Percentiles rank a stretch among this genome's conserved stretches.
Conservation (phyloP, 192 early-diverging fungal genomes). For the Dissophora ornata region DNA sequence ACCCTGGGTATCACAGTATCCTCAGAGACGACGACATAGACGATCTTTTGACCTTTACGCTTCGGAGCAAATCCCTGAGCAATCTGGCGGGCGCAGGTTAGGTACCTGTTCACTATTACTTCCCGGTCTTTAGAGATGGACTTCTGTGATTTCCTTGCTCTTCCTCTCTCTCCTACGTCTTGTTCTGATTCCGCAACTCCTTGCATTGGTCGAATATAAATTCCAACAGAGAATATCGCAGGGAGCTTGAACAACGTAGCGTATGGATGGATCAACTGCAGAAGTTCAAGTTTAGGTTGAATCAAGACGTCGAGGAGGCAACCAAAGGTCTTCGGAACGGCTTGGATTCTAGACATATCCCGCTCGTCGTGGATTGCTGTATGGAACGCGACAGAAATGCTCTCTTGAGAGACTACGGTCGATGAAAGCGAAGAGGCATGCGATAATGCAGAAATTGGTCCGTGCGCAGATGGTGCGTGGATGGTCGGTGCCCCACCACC, state of each 20-base stretch:
- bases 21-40: conserved; percentile 28
- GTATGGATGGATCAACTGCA: conserved; percentile 30
- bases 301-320: conserved; percentile 30
- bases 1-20: conserved; percentile 9
- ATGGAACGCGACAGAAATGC: conserved; percentile 10
- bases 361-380: conserved; percentile 11
- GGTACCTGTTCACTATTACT: conserved; percentile 2
- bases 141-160: conserved; percentile 1
- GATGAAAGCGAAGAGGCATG: background rate
- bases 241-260: conserved; percentile 29
- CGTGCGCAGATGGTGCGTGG: conserved; percentile 6
- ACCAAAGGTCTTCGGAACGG: conserved; percentile 27
- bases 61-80: conserved; percentile 37
- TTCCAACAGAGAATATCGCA: conserved; percentile 23
- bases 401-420: background rate
- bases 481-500: background rate
- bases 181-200: background rate
- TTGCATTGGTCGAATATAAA: conserved; percentile 10
- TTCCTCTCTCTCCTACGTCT: too few relatives aligned
- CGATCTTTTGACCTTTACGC: conserved; percentile 29
- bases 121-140: conserved; percentile 3
- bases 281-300: conserved; percentile 16
- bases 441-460: background rate
- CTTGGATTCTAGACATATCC: conserved; percentile 11
- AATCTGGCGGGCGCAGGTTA: conserved; percentile 34